A percentile compares a stretch with the other conserved stretches of the same genome.
These are phyloP conservation scores for Salix koriyanagi DNA, from an alignment of 345 rosid species.

Conservation along the genomic window DNA sequence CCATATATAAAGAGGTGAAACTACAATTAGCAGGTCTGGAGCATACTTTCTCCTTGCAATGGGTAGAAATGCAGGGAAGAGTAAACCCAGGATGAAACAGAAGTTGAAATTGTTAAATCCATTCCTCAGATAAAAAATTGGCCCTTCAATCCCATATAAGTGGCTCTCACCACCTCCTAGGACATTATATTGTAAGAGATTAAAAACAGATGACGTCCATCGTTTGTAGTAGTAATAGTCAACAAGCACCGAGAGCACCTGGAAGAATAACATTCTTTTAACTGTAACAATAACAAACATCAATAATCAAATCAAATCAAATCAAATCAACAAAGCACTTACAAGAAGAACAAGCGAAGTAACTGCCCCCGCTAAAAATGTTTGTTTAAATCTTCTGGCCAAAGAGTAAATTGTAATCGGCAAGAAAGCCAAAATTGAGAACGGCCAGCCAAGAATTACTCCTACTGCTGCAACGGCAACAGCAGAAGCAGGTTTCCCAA, in stretches of 20 bases:
- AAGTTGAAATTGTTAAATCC: constrained; percentile 95
- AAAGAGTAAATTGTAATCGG: constrained; percentile 67
- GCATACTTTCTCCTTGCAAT: constrained; percentile 67
- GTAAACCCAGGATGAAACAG: constrained; percentile 74
- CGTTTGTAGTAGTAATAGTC: constrained; percentile 65
- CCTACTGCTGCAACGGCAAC: constrained; percentile 74
- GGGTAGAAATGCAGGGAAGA: constrained; percentile 64
- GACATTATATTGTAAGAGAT: constrained; percentile 89
- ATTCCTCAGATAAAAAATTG: constrained; percentile 69
- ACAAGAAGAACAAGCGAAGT: constrained; percentile 61
- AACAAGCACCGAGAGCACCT: constrained; percentile 68
- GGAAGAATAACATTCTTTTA: constrained; percentile 21
- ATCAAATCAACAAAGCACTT: constrained; percentile 29
- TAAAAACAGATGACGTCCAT: constrained; percentile 87
- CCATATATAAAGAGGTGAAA: constrained; percentile 88
- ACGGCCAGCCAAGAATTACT: constrained; percentile 97
- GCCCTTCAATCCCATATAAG: constrained; percentile 86
- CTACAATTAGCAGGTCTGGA: constrained; percentile 63
- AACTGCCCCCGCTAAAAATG: constrained; percentile 63
- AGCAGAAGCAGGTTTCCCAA: constrained; percentile 65
- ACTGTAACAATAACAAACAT: neutral
- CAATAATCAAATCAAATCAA: neutral
- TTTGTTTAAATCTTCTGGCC: constrained; percentile 57
- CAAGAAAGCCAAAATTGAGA: constrained; percentile 86
- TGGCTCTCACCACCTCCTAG: constrained; percentile 97